Base-by-base conservation (phyloP, 192 early-diverging fungal species). In the Coemansia sp. region DNA sequence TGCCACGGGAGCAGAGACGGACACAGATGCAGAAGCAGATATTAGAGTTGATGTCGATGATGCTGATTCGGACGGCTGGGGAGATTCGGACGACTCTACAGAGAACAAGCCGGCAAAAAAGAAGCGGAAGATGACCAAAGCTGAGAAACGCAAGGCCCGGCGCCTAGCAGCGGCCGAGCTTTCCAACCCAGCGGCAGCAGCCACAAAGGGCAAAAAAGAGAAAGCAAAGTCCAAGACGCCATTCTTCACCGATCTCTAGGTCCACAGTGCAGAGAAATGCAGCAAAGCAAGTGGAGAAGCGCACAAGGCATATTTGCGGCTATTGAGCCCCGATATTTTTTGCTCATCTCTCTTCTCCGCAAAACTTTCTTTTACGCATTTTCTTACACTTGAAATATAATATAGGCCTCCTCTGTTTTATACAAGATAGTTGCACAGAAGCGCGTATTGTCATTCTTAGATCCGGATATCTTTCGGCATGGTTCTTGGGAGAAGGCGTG, bases 221-320 rank as follows among this genome's bases (percentile, higher is more conserved):
- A 64, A 42, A 8, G 23, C 41, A 19, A 25, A 55, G 53, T 17
- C 50, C 2, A 15, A 33, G 14, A 49, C 58, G 2, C 25, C 74
- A 15, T 78, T 78, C 47, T 78, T 71, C 57, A 52, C 74, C 9
- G 68, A 55, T 13, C 57, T 78, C 17, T 74, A 55, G 56, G 34
- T 7, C 27, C 27, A 30, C 27, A 2, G 27, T 5, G 27, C 27
- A 30, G 27, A 30, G 27, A 30, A 30, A 30, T 19, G 21, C 39
- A 7, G 41, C 14, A 40, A 11, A 4, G 19, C 11, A 9, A 25
- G 21, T 57, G n/a, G 27, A 30, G 27, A 30, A 7, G 27, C n/a
- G 27, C 27, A 30, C 7, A 30, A n/a, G 27, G 27, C 2, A 30
- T 30, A 30, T 37, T 37, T 37, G 34, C 34, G 34, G 34, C 34